phyloP scores from a whole-genome alignment of 1,139 yeast species.

The Schizosaccharomyces versatilis region DNA sequence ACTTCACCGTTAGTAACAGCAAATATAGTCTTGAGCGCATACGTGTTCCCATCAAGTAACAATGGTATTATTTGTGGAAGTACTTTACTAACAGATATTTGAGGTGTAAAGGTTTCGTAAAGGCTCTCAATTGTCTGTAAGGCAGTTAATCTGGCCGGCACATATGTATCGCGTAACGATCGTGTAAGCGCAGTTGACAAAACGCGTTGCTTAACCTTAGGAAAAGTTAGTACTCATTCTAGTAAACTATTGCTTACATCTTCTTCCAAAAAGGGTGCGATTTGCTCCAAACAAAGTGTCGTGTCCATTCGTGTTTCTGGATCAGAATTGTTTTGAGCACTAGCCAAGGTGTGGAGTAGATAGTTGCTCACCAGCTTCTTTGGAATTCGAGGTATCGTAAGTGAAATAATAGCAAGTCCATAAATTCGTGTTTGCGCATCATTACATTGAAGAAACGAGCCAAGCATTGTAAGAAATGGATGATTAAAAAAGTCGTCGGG shows the following conservation, averaged over 20 bases:
- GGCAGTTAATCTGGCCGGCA: background rate
- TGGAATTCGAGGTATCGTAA: background rate
- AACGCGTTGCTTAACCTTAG: background rate
- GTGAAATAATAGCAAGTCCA: background rate
- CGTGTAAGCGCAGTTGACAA: background rate
- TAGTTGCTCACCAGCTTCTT: background rate
- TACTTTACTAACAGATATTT: background rate
- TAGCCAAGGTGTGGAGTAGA: background rate
- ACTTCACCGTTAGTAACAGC: background rate
- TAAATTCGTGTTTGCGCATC: background rate
- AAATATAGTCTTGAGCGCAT: background rate
- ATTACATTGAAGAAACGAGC: background rate
- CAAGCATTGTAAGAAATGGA: background rate
- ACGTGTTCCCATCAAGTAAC: background rate
- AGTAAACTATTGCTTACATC: background rate
- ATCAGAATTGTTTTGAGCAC: background rate
- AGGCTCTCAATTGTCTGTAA: background rate
- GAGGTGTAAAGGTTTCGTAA: background rate
- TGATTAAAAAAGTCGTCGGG: background rate
- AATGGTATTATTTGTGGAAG: background rate
- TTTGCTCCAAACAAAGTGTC: background rate
- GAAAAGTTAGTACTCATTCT: background rate
- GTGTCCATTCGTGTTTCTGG: background rate
- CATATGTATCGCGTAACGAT: background rate
- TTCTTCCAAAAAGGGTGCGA: background rate